phyloP scores from a whole-genome alignment of 2,329 filamentous ascomycete species.

The Tolypocladium capitatum region DNA sequence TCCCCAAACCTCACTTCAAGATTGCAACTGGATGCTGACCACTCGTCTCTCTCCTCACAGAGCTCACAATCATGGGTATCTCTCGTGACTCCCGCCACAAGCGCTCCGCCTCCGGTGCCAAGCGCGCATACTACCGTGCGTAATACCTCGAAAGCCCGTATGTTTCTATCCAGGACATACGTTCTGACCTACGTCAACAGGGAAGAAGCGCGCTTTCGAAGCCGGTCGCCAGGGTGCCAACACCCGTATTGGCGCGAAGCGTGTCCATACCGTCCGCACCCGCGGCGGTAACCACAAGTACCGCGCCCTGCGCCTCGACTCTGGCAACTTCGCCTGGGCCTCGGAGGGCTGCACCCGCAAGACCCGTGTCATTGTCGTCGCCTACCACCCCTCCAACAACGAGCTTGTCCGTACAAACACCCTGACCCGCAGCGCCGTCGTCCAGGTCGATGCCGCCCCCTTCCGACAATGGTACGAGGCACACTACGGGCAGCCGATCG shows the following conservation, averaged over 20 bases:
- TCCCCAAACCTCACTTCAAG: neutral
- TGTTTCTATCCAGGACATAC: conserved; percentile 39
- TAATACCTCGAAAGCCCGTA: conserved; percentile 55
- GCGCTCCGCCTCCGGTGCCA: conserved; percentile 97
- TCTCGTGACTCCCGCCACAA: conserved; percentile 99
- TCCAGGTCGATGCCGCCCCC: conserved; percentile 96
- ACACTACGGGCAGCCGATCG: conserved; percentile 87
- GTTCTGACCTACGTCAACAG: conserved; percentile 62
- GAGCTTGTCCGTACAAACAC: conserved; percentile 99
- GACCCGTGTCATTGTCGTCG: conserved; percentile 96
- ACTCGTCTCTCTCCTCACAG: conserved; percentile 24
- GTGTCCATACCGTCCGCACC: conserved; percentile 91
- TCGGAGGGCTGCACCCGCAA: conserved; percentile 97
- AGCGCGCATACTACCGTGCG: conserved; percentile 84
- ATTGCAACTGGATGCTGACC: conserved; percentile 6
- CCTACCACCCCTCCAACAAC: conserved; percentile 99
- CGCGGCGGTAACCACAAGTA: conserved; percentile 99
- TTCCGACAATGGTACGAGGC: conserved; percentile 99
- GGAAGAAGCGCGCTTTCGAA: conserved; percentile 99
- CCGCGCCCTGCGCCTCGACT: conserved; percentile 96
- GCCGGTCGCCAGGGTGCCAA: conserved; percentile 98
- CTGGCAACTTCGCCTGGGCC: conserved; percentile 98
- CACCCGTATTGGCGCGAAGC: conserved; percentile 97
- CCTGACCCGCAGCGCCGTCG: conserved; percentile 95
- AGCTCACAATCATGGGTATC: conserved; percentile 93